Evolutionary conservation across 768 basidiomycete genomes (phyloP), one percentile per base, ranked within the genome.

Genomic region (Tricholoma saponaceum): DNA sequence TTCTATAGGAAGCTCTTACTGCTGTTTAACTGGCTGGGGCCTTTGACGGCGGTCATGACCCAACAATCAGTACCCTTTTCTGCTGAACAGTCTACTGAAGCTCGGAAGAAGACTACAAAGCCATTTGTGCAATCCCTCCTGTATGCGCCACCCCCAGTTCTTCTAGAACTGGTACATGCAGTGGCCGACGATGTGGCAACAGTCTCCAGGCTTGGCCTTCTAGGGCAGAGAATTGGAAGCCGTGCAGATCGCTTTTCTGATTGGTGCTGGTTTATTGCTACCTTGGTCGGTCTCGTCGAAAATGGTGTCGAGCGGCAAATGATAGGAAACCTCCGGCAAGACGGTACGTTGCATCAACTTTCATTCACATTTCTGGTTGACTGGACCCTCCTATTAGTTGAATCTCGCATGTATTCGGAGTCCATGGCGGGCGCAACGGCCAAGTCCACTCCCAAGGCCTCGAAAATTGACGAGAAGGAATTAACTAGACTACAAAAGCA

Each of bases 261-360:
- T 69, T 92, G 89, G 88, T 92, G 91, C 67, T 94, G 91, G 92
- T 79, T 94, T 60, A 73, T 89, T 26, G 77, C 86, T 14, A 94
- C 90, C 0, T 74, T 93, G 28, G 90, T 90, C 12, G 86, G 85
- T 50, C 75, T 94, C 5, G 90, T 93, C 6, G 90, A 93, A 74
- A 91, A 93, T 68, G 83, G 84, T 6, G 84, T 94, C 3, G 90
- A 94, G 68, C 78, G 87, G 64, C 79, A 83, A 60, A 81, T 93
- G 61, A 86, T 90, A 28, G 79, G 76, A 35, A 78, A 80, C 54
- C 76, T 85, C 39, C 83, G 84, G 67, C 78, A 82, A 43, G 77
- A 89, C 76, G 83, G 90, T 87, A 62, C 58, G 70, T 57, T 33
- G n/a, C 35, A 5, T 54, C 9, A 41, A 26, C 5, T 26, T 35